Percentiles rank a stretch among this genome's conserved stretches.
Conservation (phyloP, 1,284 basidiomycete genomes). For the Hemileia vastatrix region DNA sequence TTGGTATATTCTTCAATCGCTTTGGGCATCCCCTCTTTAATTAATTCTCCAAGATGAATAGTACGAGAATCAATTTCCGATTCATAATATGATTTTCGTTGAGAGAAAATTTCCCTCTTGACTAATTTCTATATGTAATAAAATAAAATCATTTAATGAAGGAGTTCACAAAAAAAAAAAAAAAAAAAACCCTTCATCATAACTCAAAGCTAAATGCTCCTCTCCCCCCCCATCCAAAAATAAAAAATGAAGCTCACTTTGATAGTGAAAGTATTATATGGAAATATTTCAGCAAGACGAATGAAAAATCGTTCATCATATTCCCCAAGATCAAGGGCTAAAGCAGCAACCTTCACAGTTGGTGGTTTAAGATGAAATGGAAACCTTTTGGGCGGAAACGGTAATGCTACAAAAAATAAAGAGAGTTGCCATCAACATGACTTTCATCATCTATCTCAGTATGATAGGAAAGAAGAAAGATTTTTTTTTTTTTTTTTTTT, state of each 20-base stretch:
- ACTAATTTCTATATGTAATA: conserved; percentile 59
- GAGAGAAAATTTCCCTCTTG: conserved; percentile 63
- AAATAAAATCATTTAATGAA: not conserved
- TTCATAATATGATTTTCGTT: conserved; percentile 57
- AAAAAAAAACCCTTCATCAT: not conserved
- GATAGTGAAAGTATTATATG: conserved; percentile 72
- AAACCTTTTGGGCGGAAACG: conserved; percentile 55
- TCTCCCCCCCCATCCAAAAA: too few relatives aligned
- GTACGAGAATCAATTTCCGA: conserved; percentile 58
- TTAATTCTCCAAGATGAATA: conserved; percentile 53
- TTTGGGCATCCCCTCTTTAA: conserved; percentile 45
- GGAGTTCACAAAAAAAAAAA: not conserved
- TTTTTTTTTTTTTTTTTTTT: too few relatives aligned
- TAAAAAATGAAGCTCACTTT: conserved; percentile 25
- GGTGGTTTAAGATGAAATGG: conserved; percentile 67
- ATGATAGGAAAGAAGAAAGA: not conserved
- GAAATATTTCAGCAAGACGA: conserved; percentile 73
- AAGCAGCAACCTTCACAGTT: conserved; percentile 60
- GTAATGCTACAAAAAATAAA: conserved; percentile 2
- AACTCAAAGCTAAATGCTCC: conserved; percentile 3
- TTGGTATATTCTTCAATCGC: conserved; percentile 24
- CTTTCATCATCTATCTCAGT: not conserved
- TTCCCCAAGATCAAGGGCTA: conserved; percentile 70
- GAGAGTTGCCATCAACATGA: not conserved
- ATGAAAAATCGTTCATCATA: conserved; percentile 87